Evolutionary conservation across 495 filamentous ascomycete genomes (phyloP).

Genomic region (Saxophila tyrrhenica): DNA sequence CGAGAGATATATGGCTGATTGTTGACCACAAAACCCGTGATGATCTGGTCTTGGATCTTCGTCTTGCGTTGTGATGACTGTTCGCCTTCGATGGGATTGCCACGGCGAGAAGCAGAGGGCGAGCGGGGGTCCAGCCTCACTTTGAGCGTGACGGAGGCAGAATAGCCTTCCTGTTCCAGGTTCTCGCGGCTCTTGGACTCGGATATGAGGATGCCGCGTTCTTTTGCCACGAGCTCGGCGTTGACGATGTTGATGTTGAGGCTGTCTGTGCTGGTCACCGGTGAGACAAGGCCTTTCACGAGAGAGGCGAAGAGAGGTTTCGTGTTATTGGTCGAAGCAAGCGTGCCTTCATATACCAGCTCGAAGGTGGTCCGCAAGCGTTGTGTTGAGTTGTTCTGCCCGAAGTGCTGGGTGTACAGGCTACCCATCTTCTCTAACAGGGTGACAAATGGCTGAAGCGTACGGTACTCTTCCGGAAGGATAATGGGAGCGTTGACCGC

Average conservation of each 20-base stretch:
- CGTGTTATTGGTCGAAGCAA: conserved; percentile 51
- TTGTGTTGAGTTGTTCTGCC: conserved; percentile 14
- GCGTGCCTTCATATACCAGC: conserved; percentile 54
- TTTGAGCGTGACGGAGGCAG: conserved; percentile 50
- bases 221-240: conserved; percentile 53
- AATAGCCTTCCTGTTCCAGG: conserved; percentile 39
- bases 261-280: conserved; percentile 46
- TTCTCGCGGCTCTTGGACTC: conserved; percentile 47
- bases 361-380: conserved; percentile 49
- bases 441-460: conserved; percentile 56
- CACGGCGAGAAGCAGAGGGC: conserved; percentile 2
- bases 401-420: conserved; percentile 59
- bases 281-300: conserved; percentile 52
- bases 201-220: conserved; percentile 57
- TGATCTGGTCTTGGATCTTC: conserved; percentile 40
- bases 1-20: conserved; percentile 51
- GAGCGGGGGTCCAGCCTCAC: conserved; percentile 25
- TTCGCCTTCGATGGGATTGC: neutral
- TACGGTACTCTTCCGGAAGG: conserved; percentile 57
- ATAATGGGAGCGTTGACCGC: conserved; percentile 67
- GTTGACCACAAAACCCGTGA: conserved; percentile 53
- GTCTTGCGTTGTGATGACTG: neutral
- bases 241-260: conserved; percentile 66
- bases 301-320: conserved; percentile 59
- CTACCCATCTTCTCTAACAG: conserved; percentile 59